These are phyloP conservation scores for Penicillium salamii DNA, from an alignment of 495 filamentous ascomycete genomes.

Conservation along the genomic window DNA sequence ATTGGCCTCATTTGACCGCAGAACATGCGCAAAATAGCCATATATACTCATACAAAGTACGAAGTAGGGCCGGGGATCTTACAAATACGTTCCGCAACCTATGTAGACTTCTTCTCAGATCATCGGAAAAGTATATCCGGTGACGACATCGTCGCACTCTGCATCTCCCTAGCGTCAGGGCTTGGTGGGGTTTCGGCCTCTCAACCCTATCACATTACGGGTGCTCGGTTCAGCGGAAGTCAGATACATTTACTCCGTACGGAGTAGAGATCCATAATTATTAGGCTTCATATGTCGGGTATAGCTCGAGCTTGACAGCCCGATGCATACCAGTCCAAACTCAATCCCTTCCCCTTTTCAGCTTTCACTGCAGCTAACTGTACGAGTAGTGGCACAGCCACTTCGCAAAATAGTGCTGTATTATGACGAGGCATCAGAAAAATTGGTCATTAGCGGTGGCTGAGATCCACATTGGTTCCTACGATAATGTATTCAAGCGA, in stretches of 20 bases:
- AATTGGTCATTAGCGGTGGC: not conserved
- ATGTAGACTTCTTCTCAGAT: too few relatives aligned
- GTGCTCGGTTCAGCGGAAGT: not conserved
- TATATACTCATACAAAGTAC: too few relatives aligned
- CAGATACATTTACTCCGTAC: too few relatives aligned
- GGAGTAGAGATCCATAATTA: not conserved
- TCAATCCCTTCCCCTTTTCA: slow-evolving; percentile 1
- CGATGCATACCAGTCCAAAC: not conserved
- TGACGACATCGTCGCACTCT: too few relatives aligned
- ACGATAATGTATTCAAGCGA: too few relatives aligned
- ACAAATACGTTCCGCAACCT: too few relatives aligned
- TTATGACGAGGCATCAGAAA: not conserved
- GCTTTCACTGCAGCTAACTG: not conserved
- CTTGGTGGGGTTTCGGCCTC: not conserved
- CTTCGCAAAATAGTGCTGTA: too few relatives aligned
- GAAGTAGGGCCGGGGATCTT: too few relatives aligned
- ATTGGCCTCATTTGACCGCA: too few relatives aligned
- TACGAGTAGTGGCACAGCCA: too few relatives aligned
- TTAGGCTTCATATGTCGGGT: not conserved
- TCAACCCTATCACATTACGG: not conserved
- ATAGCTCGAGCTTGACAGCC: not conserved
- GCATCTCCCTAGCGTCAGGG: not conserved
- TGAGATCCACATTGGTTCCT: slow-evolving; percentile 1
- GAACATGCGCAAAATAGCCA: too few relatives aligned
- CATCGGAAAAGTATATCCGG: too few relatives aligned